phyloP scores from a whole-genome alignment of 2,329 filamentous ascomycete genomes.

The Ophiostoma sp. region DNA sequence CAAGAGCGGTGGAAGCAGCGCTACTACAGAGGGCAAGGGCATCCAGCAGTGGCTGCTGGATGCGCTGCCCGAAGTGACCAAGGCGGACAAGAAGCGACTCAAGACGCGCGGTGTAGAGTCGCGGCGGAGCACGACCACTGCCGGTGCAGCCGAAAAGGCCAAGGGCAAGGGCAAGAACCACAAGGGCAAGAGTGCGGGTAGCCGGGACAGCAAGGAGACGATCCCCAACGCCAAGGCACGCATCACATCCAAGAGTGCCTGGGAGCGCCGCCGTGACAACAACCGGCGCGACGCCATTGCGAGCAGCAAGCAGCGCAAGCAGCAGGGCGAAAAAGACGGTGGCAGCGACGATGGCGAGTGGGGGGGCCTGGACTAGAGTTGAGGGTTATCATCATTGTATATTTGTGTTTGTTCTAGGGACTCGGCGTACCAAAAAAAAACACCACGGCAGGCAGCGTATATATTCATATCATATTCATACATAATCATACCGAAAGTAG shows the following conservation, averaged over 20 bases:
- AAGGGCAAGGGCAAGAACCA: constrained; percentile 9
- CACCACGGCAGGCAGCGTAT: neutral
- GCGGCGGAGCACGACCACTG: constrained; percentile 46
- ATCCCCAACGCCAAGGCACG: constrained; percentile 49
- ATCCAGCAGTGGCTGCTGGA: constrained; percentile 87
- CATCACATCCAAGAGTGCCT: constrained; percentile 83
- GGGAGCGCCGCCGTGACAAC: constrained; percentile 67
- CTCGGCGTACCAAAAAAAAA: constrained; percentile 18
- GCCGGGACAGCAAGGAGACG: constrained; percentile 33
- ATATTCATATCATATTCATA: neutral
- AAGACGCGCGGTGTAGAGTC: constrained; percentile 80
- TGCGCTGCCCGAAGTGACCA: constrained; percentile 77
- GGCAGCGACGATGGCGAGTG: constrained; percentile 33
- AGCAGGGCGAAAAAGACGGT: constrained; percentile 33
- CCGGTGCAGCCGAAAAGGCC: neutral
- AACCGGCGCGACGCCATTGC: constrained; percentile 64
- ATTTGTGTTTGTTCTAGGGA: neutral
- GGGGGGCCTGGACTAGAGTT: constrained; percentile 34
- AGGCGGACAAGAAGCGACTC: constrained; percentile 79
- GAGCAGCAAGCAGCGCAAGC: constrained; percentile 59
- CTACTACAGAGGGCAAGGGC: neutral
- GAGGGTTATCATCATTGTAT: neutral
- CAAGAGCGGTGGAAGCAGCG: neutral
- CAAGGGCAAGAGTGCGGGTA: neutral
- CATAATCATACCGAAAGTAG: neutral